Base-by-base conservation (phyloP, 495 filamentous ascomycete genomes). In the Geoglossum glabrum region DNA sequence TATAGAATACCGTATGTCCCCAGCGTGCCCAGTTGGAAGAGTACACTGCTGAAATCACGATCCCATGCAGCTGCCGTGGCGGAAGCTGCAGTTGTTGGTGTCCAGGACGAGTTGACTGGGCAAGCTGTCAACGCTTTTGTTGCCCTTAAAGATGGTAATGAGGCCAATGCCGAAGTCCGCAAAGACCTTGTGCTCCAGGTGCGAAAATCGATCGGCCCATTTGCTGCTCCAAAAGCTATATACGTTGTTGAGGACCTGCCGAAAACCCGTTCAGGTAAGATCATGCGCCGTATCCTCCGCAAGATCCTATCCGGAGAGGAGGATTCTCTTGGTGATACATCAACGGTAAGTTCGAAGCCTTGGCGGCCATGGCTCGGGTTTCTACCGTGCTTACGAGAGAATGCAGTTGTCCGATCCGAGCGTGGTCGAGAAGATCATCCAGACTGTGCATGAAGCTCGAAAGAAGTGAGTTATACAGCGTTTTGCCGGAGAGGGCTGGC, bases 51-150 rank as follows among this genome's bases (percentile, higher is more conserved):
- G 25, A 61, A 45, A 13, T 19, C 54, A 57, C 61, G 21, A 61
- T 47, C 15, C 21, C 54, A 11, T 26, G 57, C 50, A 77, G 74
- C 78, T 61, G 73, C 83, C 61, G 86, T 97, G 55, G 90, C 87
- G 57, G 92, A 99, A 74, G 86, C 93, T 17, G 93, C 93, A 36
- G 92, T 97, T 19, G 92, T 99, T 55, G 92, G 93, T 68, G 81
- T 97, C 60, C 69, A 79, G 47, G 92, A 99, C 62, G 92, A 97
- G 68, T 75, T 97, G 33, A 95, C 89, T 10, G 92, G 92, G 54
- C 93, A 97, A 73, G 86, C 93, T 5, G 90, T 97, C 69, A 96
- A 95, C 65, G 92, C 92, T 34, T 99, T 99, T 60, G 92, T 97
- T 45, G 71, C 89, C 23, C 78, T 97, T 68, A 97, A 96, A 72